A percentile compares a stretch with the other conserved stretches of the same genome.
Conservation (phyloP, 768 basidiomycete species). For the Suillus tomentosus region DNA sequence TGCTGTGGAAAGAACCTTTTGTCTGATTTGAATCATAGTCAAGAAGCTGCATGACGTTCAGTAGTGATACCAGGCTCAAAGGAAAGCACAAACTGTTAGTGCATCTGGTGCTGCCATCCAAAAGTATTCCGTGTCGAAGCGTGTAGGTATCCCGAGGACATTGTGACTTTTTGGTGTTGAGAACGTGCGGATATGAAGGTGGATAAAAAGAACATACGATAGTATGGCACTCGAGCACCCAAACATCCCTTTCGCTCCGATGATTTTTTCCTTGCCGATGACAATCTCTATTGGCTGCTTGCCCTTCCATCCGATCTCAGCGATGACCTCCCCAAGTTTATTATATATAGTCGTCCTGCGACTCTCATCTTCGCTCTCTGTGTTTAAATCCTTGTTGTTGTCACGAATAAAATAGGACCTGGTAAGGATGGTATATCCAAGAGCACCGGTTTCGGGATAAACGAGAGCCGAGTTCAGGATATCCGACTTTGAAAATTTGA, state of each 20-base stretch:
- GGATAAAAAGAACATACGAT: conserved; percentile 40
- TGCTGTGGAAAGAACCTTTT: conserved; percentile 54
- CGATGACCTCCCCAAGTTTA: conserved; percentile 42
- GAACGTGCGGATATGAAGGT: conserved; percentile 7
- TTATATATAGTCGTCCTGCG: conserved; percentile 49
- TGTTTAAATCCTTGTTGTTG: conserved; percentile 29
- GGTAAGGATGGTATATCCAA: conserved; percentile 53
- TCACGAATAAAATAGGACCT: conserved; percentile 33
- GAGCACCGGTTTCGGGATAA: conserved; percentile 51
- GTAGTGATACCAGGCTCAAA: conserved; percentile 7
- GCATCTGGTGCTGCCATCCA: conserved; percentile 61
- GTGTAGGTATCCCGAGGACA: conserved; percentile 58
- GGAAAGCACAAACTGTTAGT: conserved; percentile 44
- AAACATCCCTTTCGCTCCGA: conserved; percentile 56
- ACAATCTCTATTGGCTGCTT: conserved; percentile 51
- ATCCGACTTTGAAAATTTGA: conserved; percentile 59
- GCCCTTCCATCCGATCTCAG: conserved; percentile 55
- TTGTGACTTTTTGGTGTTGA: conserved; percentile 45
- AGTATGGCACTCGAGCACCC: conserved; percentile 56
- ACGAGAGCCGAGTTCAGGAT: conserved; percentile 59
- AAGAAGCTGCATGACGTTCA: conserved; percentile 41
- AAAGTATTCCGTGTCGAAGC: conserved; percentile 62
- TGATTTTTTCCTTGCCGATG: conserved; percentile 52
- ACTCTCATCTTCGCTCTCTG: conserved; percentile 32
- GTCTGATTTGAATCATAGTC: conserved; percentile 52